phyloP scores from a whole-genome alignment of 257 asterid genomes.

The Scutellaria baicalensis region DNA sequence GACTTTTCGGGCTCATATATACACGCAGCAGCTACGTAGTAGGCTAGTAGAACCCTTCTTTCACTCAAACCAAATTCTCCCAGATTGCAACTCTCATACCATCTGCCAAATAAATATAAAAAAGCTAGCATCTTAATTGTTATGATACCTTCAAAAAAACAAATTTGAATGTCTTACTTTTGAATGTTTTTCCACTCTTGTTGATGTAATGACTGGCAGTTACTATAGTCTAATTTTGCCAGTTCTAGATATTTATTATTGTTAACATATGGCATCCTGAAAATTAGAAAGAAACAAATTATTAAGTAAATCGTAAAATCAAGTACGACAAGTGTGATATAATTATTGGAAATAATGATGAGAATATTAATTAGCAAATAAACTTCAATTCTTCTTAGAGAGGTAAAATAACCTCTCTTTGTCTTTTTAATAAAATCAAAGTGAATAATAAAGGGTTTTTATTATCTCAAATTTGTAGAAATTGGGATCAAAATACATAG shows the following conservation, averaged over 20 bases:
- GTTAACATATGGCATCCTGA: conserved; percentile 76
- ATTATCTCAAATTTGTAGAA: no score
- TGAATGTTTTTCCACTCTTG: conserved; percentile 64
- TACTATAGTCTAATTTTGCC: conserved; percentile 66
- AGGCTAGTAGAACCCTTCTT: conserved; percentile 26
- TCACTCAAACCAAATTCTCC: conserved; percentile 39
- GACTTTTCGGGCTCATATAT: conserved; percentile 61
- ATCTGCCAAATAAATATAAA: conserved; percentile 29
- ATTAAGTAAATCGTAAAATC: background rate
- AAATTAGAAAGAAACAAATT: background rate
- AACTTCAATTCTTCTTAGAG: no score
- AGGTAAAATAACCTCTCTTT: no score
- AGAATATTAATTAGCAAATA: no score
- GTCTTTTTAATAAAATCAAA: no score
- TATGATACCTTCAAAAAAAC: background rate
- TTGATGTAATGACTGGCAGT: conserved; percentile 62
- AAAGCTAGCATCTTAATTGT: background rate
- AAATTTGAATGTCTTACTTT: conserved; percentile 32
- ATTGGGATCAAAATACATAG: no score
- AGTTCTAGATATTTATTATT: conserved; percentile 60
- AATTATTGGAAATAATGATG: no score
- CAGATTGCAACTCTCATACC: conserved; percentile 44
- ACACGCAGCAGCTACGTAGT: conserved; percentile 48
- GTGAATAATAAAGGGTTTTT: no score
- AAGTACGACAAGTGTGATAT: no score